These are phyloP conservation scores for Ormosia emarginata DNA, from an alignment of 306 rosid genomes.

Conservation along the genomic window DNA sequence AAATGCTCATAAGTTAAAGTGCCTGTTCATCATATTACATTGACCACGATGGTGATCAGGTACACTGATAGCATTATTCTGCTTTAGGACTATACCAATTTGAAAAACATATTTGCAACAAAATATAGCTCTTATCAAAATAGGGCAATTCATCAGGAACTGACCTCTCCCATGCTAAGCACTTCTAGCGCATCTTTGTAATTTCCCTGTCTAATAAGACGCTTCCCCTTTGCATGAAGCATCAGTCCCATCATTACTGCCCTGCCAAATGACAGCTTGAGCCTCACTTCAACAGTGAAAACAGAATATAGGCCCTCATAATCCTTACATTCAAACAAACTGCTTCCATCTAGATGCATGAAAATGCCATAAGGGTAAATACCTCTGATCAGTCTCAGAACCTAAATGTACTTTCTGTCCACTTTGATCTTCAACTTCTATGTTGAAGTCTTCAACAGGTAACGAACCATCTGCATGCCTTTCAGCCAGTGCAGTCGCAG, in stretches of 20 bases:
- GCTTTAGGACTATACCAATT: background rate
- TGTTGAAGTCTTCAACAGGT: constrained; percentile 72
- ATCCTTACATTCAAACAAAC: background rate
- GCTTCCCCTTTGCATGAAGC: constrained; percentile 87
- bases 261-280: constrained; percentile 46
- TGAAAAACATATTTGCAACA: background rate
- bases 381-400: constrained; percentile 81
- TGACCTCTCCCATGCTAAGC: constrained; percentile 87
- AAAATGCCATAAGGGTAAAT: constrained; percentile 6
- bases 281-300: constrained; percentile 20
- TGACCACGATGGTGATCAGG: background rate
- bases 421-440: constrained; percentile 90
- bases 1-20: background rate
- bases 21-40: background rate
- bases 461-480: constrained; percentile 78
- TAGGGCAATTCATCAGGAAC: constrained; percentile 13
- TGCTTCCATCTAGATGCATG: constrained; percentile 5
- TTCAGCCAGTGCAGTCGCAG: constrained; percentile 60
- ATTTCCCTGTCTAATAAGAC: constrained; percentile 46
- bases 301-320: constrained; percentile 4
- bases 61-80: background rate
- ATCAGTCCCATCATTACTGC: constrained; percentile 96
- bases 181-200: constrained; percentile 86
- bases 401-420: constrained; percentile 77
- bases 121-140: background rate